phyloP scores from a whole-genome alignment of 1,284 basidiomycete species.

The Cryptococcus sp. region DNA sequence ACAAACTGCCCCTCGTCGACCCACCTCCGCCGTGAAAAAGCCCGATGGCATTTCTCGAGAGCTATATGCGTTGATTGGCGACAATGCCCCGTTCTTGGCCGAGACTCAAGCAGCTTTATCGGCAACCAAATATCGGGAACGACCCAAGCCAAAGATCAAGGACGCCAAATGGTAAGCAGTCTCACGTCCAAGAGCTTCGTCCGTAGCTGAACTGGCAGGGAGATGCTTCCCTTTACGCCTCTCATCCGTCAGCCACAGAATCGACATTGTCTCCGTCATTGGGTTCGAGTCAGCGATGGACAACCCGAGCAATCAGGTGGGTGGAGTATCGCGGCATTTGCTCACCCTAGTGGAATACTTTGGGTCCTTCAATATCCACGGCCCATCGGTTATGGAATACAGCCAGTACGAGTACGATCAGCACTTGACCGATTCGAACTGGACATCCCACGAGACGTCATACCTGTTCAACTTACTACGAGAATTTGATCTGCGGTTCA shows the following conservation, averaged over 20 bases:
- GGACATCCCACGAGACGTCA: constrained; percentile 93
- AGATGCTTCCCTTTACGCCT: constrained; percentile 62
- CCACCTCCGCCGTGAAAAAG: constrained; percentile 52
- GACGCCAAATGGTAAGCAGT: constrained; percentile 56
- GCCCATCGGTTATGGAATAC: constrained; percentile 68
- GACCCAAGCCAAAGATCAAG: constrained; percentile 55
- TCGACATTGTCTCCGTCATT: constrained; percentile 31
- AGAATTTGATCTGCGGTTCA: constrained; percentile 85
- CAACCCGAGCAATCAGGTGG: constrained; percentile 27
- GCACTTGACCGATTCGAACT: constrained; percentile 72
- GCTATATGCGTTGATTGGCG: constrained; percentile 88
- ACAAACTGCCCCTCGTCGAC: constrained; percentile 36
- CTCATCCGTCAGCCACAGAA: constrained; percentile 15
- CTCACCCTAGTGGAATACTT: constrained; percentile 41
- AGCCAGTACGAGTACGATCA: constrained; percentile 86
- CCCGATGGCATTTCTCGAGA: constrained; percentile 90
- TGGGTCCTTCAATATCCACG: constrained; percentile 36
- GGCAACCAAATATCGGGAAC: constrained; percentile 75
- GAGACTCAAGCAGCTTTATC: constrained; percentile 37
- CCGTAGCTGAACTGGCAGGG: constrained; percentile 53
- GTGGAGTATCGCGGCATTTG: not conserved
- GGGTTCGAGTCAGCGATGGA: constrained; percentile 36
- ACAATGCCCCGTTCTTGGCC: constrained; percentile 75
- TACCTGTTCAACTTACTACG: constrained; percentile 80
- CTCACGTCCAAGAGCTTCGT: not conserved